These are phyloP conservation scores for Metschnikowia santaceciliae DNA, from an alignment of 805 yeast species.

Conservation along the genomic window DNA sequence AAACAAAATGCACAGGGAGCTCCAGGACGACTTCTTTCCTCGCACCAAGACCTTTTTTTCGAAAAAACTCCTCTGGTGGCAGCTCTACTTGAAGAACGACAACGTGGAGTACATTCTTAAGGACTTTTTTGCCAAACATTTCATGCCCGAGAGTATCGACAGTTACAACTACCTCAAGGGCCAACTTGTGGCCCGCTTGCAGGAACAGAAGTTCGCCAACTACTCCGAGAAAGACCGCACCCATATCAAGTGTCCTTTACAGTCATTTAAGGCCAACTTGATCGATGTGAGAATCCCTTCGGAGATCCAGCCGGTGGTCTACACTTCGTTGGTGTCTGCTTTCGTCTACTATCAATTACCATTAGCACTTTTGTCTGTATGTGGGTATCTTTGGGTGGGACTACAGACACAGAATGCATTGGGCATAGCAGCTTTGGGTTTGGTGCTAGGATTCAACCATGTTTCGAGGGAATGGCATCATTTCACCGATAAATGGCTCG, in stretches of 20 bases:
- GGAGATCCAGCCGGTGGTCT: constrained; percentile 39
- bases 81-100: constrained; percentile 38
- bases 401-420: constrained; percentile 28
- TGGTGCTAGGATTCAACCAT: constrained; percentile 39
- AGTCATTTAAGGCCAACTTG: constrained; percentile 26
- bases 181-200: constrained; percentile 28
- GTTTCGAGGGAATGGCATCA: constrained; percentile 36
- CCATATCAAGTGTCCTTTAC: constrained; percentile 27
- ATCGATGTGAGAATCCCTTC: constrained; percentile 23
- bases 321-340: constrained; percentile 24
- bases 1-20: constrained; percentile 31
- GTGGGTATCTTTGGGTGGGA: constrained; percentile 33
- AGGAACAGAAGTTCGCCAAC: constrained; percentile 23
- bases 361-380: constrained; percentile 25
- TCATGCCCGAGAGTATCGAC: constrained; percentile 39
- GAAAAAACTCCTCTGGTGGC: constrained; percentile 38
- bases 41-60: constrained; percentile 27
- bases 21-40: constrained; percentile 34
- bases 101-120: constrained; percentile 41
- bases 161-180: constrained; percentile 36
- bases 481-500: constrained; percentile 28
- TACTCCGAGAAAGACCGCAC: constrained; percentile 12
- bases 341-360: constrained; percentile 39
- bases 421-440: constrained; percentile 36
- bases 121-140: constrained; percentile 31